Base-by-base conservation (phyloP, 768 basidiomycete genomes). In the Amylocystis lapponica region DNA sequence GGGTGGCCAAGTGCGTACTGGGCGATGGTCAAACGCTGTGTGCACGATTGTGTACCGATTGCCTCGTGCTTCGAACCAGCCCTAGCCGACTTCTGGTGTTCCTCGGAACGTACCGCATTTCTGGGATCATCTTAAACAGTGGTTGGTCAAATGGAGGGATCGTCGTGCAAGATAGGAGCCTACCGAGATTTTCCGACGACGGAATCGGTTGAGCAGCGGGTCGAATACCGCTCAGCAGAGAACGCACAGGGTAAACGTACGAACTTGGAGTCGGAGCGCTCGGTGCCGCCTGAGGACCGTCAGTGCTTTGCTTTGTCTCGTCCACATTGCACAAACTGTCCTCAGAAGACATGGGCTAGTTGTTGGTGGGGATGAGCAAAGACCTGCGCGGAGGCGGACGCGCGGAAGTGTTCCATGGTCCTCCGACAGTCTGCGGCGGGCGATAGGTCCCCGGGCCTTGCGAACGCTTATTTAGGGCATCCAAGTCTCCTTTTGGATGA, bases 191-290 rank as follows among this genome's bases (percentile, higher is more conserved):
- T 17, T 17, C 42, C 44, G 39, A 45, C 32, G 31, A 36, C 39
- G 40, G 10, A 19, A n/a, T 25, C 26, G 37, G 14, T 12, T 26
- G 27, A 4, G 47, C 47, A 3, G 27, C 41, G 2, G 55, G 48
- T 26, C 59, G 61, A 32, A 66, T 58, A 19, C 59, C 53, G 30
- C 48, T 53, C 10, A 66, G 51, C 12, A 68, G 55, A 9, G 64
- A 61, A 32, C 60, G 62, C 27, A 66, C 60, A 4, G 65, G 66
- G 47, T 66, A 67, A 9, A 49, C 43, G 20, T 49, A 49, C 20
- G 48, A 49, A 2, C n/a, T n/a, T n/a, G 20, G 9, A 14, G 41
- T 36, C 5, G 41, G 23, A 33, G 19, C 32, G 32, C 32, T 33
- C 32, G 32, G 14, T n/a, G 32, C 19, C 32, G 32, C 19, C n/a